Conservation (phyloP, 2,329 filamentous ascomycete species). For the Nigrograna mackinnonii region DNA sequence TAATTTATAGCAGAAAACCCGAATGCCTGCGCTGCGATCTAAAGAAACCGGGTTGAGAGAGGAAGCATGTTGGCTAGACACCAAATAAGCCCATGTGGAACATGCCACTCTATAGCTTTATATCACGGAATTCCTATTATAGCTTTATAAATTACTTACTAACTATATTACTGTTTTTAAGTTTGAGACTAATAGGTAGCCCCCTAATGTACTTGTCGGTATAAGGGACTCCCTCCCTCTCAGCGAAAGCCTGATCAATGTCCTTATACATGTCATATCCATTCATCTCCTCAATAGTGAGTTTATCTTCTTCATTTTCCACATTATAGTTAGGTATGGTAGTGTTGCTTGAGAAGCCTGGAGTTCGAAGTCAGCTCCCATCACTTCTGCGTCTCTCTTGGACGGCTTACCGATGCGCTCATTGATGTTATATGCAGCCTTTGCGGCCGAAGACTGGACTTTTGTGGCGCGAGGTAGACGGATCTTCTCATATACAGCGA, state of each 20-base stretch:
- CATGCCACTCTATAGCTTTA: no score
- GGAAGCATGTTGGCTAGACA: no score
- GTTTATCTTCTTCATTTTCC: constrained; percentile 61
- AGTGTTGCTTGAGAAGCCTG: constrained; percentile 63
- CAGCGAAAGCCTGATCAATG: constrained; percentile 16
- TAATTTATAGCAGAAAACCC: no score
- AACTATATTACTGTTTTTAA: background rate
- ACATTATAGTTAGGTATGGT: constrained; percentile 62
- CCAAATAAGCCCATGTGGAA: no score
- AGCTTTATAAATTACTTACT: background rate
- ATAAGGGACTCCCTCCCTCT: constrained; percentile 12
- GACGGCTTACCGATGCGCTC: constrained; percentile 45
- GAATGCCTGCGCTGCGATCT: no score
- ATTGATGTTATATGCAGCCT: constrained; percentile 43
- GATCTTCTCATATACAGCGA: constrained; percentile 40
- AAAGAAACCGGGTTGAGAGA: no score
- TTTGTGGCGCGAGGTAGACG: constrained; percentile 41
- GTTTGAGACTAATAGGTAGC: background rate
- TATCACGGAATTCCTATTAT: background rate
- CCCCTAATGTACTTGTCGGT: constrained; percentile 6
- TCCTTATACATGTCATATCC: constrained; percentile 29
- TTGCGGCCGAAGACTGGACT: constrained; percentile 41
- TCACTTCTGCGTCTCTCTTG: no score
- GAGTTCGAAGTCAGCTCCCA: background rate
- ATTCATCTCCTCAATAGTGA: constrained; percentile 74